phyloP scores from a whole-genome alignment of 306 rosid species.

The Vachellia pachyceras region DNA sequence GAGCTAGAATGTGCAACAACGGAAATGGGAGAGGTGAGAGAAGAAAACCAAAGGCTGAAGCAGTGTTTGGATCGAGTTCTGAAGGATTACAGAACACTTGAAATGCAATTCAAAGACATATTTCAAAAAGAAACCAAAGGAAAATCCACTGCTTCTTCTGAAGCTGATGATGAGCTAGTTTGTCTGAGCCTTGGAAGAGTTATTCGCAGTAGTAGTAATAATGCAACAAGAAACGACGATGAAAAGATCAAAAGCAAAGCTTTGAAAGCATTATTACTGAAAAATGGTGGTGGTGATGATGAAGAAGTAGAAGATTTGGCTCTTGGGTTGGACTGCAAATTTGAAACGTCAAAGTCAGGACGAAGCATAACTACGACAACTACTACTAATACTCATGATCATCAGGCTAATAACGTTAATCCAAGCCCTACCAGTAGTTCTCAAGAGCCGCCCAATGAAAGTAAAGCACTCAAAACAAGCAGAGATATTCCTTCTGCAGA shows the following conservation, averaged over 20 bases:
- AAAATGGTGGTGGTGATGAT: slow-evolving; percentile 9
- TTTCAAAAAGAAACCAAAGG: slow-evolving; percentile 47
- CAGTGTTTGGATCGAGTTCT: slow-evolving; percentile 48
- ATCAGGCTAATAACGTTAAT: slow-evolving; percentile 2
- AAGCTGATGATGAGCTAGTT: slow-evolving; percentile 63
- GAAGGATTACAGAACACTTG: slow-evolving; percentile 65
- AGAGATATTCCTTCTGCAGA: slow-evolving; percentile 44
- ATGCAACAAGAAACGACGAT: slow-evolving; percentile 22
- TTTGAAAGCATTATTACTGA: slow-evolving; percentile 22
- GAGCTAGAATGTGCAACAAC: slow-evolving; percentile 62
- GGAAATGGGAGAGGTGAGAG: slow-evolving; percentile 68
- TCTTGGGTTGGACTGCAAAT: slow-evolving; percentile 64
- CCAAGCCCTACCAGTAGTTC: slow-evolving; percentile 49
- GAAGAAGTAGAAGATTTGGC: slow-evolving; percentile 45
- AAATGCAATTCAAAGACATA: slow-evolving; percentile 53
- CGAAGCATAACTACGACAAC: slow-evolving; percentile 30
- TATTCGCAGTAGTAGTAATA: slow-evolving; percentile 14
- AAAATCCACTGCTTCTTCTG: slow-evolving; percentile 22
- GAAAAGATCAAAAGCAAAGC: slow-evolving; percentile 40
- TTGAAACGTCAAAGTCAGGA: slow-evolving; percentile 53
- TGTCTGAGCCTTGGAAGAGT: slow-evolving; percentile 74
- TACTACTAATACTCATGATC: not conserved
- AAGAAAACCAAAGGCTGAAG: slow-evolving; percentile 77
- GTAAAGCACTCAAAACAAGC: slow-evolving; percentile 43
- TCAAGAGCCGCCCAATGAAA: slow-evolving; percentile 43